Evolutionary conservation across 768 basidiomycete species (phyloP).

Genomic region (Termitomyces sp.): DNA sequence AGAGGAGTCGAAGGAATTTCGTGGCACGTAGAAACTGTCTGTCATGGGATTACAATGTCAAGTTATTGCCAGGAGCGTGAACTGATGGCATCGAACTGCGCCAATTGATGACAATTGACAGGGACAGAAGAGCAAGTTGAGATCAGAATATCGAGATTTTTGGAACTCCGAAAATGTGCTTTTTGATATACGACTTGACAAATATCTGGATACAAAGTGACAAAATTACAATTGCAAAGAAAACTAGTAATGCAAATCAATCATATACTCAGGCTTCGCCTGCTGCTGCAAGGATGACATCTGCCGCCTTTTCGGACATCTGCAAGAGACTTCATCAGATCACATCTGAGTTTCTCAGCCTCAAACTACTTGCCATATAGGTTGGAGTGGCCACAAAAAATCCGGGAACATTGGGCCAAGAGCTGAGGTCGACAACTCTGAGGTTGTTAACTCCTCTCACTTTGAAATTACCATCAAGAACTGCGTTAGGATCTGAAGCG

Average conservation of each 20-base stretch:
- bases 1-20: neutral
- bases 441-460: conserved; percentile 23
- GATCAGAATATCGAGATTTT: too few relatives aligned
- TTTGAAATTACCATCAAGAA: conserved; percentile 23
- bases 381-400: conserved; percentile 25
- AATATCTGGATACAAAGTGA: too few relatives aligned
- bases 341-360: neutral
- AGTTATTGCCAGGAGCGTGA: neutral
- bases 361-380: conserved; percentile 20
- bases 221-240: neutral
- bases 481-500: conserved; percentile 19
- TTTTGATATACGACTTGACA: too few relatives aligned
- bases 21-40: neutral
- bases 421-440: conserved; percentile 24
- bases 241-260: neutral
- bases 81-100: neutral
- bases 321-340: neutral
- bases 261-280: neutral
- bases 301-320: conserved; percentile 26
- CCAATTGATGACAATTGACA: too few relatives aligned
- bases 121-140: too few relatives aligned
- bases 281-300: conserved; percentile 17
- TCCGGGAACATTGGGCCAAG: conserved; percentile 24
- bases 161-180: too few relatives aligned
- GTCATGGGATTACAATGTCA: too few relatives aligned